Conservation (phyloP, 2,329 filamentous ascomycete genomes). For the Beauveria scarabaeidicola region DNA sequence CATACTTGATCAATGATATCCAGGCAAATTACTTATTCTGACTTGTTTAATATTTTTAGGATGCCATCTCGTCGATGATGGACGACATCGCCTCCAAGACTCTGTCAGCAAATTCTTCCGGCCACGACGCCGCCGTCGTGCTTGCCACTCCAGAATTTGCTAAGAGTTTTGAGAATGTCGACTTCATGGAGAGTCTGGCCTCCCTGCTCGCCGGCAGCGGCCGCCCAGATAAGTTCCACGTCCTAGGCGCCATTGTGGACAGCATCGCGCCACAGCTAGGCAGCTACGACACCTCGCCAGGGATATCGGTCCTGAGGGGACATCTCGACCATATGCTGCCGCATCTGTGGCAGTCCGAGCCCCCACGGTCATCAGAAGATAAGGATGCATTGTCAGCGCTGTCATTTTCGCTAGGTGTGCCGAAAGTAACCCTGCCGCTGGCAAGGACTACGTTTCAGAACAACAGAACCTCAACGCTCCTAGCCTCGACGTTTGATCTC, state of each 20-base stretch:
- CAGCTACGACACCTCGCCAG: slow-evolving; percentile 26
- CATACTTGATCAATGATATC: slow-evolving; percentile 12
- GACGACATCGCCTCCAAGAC: slow-evolving; percentile 17
- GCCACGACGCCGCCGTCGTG: slow-evolving; percentile 37
- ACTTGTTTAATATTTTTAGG: slow-evolving; percentile 14
- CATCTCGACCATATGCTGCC: slow-evolving; percentile 33
- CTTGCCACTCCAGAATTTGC: slow-evolving; percentile 41
- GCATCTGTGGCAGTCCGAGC: slow-evolving; percentile 31
- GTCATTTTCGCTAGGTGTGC: slow-evolving; percentile 30
- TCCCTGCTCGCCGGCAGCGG: slow-evolving; percentile 36
- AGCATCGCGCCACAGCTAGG: slow-evolving; percentile 33
- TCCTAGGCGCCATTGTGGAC: slow-evolving; percentile 50
- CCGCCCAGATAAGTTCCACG: slow-evolving; percentile 32
- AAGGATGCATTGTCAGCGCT: slow-evolving; percentile 32
- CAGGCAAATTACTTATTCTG: neutral
- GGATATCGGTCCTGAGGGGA: slow-evolving; percentile 46
- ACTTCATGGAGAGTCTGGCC: slow-evolving; percentile 34
- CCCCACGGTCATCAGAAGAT: slow-evolving; percentile 21
- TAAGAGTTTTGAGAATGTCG: slow-evolving; percentile 36
- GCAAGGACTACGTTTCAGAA: slow-evolving; percentile 74
- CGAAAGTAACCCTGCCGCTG: slow-evolving; percentile 50
- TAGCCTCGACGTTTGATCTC: slow-evolving; percentile 28
- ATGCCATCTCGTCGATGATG: slow-evolving; percentile 15
- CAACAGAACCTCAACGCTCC: slow-evolving; percentile 51
- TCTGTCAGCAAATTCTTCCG: slow-evolving; percentile 20